Base-by-base conservation (phyloP, 2,329 filamentous ascomycete genomes). In the Colletotrichum cuscutae region DNA sequence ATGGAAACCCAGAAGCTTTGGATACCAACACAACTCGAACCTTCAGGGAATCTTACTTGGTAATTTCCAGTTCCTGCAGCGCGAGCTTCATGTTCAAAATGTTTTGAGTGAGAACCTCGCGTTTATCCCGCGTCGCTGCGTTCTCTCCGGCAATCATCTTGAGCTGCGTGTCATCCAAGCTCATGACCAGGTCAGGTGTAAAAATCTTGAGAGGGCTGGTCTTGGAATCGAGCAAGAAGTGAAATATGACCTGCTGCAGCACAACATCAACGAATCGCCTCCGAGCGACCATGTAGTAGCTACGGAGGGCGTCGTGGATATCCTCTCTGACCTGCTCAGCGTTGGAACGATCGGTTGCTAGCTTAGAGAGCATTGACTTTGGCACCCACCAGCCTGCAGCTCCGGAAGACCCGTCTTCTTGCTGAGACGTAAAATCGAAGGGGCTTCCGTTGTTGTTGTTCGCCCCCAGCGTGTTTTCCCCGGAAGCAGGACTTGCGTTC, bases 241-340 rank as follows among this genome's bases (percentile, higher is more conserved):
- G 81, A 56, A 88, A 86, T 1, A 89, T 82, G 0, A 86, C 89
- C 74, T 93, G 91, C 73, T 87, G 86, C 76, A 85, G 90, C 1
- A 94, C 79, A 3, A 84, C 87, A 75, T 94, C 92, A 1, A 92
- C 86, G 70, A 94, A 92, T 0, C 90, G 86, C 76, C 89, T 88
- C 13, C 83, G 84, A 0, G 90, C 85, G 1, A 92, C 87, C 30
- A 89, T 85, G 81, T 94, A 93, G 79, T 91, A 94, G 1, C 87
- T 84, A 32, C 84, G 79, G 0, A 94, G 82, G 1, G 89, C 87
- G 71, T 93, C 88, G 68, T 92, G 89, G 5, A 93, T 86, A 11
- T 90, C 85, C 42, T 88, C 82, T 4, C 84, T 75, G 0, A 81
- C 79, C 53, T 85, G 68, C 58, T 71, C 32, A 4, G 49, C 65